Conservation (phyloP, 2,329 filamentous ascomycete species). For the Colletotrichum limetticola region DNA sequence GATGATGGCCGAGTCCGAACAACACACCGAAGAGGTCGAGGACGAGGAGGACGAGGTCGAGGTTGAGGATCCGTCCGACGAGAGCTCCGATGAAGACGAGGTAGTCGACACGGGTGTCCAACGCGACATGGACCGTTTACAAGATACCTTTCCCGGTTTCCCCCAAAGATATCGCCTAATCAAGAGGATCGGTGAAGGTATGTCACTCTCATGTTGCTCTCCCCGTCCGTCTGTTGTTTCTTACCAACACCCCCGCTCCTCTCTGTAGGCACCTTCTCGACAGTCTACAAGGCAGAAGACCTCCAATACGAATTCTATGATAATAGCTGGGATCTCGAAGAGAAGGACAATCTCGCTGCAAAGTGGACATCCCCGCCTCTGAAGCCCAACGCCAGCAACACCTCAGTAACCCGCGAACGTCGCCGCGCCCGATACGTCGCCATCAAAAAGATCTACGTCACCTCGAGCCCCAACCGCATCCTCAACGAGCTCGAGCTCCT, state of each 20-base stretch:
- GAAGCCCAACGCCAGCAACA: slow-evolving; percentile 58
- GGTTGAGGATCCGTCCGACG: slow-evolving; percentile 55
- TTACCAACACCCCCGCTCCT: neutral
- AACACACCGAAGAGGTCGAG: slow-evolving; percentile 48
- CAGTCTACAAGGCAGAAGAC: slow-evolving; percentile 98
- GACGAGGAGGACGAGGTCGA: slow-evolving; percentile 52
- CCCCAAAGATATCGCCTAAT: slow-evolving; percentile 87
- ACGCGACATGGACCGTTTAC: slow-evolving; percentile 88
- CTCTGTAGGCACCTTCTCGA: slow-evolving; percentile 88
- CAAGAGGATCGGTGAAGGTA: slow-evolving; percentile 97
- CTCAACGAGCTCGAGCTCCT: slow-evolving; percentile 96
- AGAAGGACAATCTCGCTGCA: slow-evolving; percentile 65
- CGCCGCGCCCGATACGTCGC: slow-evolving; percentile 80
- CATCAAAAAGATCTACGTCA: slow-evolving; percentile 99
- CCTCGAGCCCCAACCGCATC: slow-evolving; percentile 91
- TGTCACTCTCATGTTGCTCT: slow-evolving; percentile 35
- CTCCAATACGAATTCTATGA: slow-evolving; percentile 83
- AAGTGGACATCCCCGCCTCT: slow-evolving; percentile 77
- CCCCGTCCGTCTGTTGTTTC: neutral
- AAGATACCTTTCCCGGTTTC: slow-evolving; percentile 85
- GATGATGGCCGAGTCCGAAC: slow-evolving; percentile 58
- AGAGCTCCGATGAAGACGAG: slow-evolving; percentile 68
- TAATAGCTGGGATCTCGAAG: slow-evolving; percentile 87
- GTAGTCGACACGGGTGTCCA: slow-evolving; percentile 75
- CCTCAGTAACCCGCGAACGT: slow-evolving; percentile 37